Evolutionary conservation across 2,329 filamentous ascomycete species (phyloP).

Genomic region (Neonectria sp.): DNA sequence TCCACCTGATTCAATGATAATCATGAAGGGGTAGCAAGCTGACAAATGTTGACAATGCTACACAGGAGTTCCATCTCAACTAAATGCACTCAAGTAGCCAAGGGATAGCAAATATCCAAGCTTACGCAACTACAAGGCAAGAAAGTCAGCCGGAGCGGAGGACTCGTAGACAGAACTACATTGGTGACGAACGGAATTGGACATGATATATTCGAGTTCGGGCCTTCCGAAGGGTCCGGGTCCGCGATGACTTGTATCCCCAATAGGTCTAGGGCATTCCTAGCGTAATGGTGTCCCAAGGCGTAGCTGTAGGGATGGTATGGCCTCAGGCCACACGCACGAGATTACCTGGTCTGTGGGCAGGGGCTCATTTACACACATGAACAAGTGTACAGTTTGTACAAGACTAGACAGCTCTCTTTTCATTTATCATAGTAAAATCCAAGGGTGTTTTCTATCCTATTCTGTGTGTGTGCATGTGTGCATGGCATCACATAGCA

Average conservation of each 20-base stretch:
- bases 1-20: background rate
- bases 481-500: too few relatives aligned
- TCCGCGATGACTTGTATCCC: background rate
- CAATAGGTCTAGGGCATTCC: background rate
- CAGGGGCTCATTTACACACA: too few relatives aligned
- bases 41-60: conserved; percentile 5
- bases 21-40: conserved; percentile 1
- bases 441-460: too few relatives aligned
- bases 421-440: too few relatives aligned
- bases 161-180: conserved; percentile 2
- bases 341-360: too few relatives aligned
- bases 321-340: too few relatives aligned
- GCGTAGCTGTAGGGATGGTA: background rate
- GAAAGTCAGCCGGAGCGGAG: conserved; percentile 5
- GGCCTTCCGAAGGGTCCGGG: conserved; percentile 1
- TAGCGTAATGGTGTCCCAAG: too few relatives aligned
- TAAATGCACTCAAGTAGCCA: background rate
- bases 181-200: background rate
- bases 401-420: too few relatives aligned
- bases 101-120: conserved; percentile 3
- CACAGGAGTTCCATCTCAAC: background rate
- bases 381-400: too few relatives aligned
- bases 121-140: conserved; percentile 4
- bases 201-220: background rate
- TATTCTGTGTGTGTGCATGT: too few relatives aligned